Evolutionary conservation across 352 stramenopile species (phyloP), one percentile per base, ranked within the genome.

Genomic region (Blastocystis sp.): DNA sequence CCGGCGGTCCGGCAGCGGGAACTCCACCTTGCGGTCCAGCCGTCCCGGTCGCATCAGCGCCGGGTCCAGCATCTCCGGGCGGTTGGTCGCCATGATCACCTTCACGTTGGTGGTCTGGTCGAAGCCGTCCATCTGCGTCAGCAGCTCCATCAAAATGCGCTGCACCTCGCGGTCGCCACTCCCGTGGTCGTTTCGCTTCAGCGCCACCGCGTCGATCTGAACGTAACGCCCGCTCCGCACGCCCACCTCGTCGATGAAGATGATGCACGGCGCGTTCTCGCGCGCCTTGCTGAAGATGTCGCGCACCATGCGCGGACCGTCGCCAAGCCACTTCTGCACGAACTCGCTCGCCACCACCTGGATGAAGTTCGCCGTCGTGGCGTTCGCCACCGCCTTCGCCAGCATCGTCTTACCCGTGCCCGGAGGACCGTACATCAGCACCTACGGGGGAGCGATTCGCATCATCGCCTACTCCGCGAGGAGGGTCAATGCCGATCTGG

Each of bases 51-150:
- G 94, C 79, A 99, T 92, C 76, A 99, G 92, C 40, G 97, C 97
- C 48, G 97, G 97, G 92, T 99, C 97, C 66, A 99, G 91, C 57
- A 97, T 99, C 90, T 99, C 97, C 17, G 96, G 95, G 9, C 97
- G 93, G 92, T 99, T 99, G 0, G 97, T 99, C 2, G 97, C 97
- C 97, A 99, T 99, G 90, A 99, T 99, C 48, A 93, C 91, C 93
- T 99, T 99, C 90, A 99, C 96, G 92, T 99, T 99, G 45, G 96
- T 99, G 61, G 94, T 95, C 91, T 99, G 96, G 92, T 99, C 97
- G 89, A 99, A 99, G 40, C 97, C 97, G 92, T 99, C 97, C 97
- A 99, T 98, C 91, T 99, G 97, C 92, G 98, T 99, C 11, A 99
- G 92, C 62, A 99, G 91, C 91, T 99, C 97, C n/a, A 99, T 93